A percentile compares a stretch with the other conserved stretches of the same genome.
phyloP scores from a whole-genome alignment of 2,329 filamentous ascomycete genomes.

The Cercospora sp. region DNA sequence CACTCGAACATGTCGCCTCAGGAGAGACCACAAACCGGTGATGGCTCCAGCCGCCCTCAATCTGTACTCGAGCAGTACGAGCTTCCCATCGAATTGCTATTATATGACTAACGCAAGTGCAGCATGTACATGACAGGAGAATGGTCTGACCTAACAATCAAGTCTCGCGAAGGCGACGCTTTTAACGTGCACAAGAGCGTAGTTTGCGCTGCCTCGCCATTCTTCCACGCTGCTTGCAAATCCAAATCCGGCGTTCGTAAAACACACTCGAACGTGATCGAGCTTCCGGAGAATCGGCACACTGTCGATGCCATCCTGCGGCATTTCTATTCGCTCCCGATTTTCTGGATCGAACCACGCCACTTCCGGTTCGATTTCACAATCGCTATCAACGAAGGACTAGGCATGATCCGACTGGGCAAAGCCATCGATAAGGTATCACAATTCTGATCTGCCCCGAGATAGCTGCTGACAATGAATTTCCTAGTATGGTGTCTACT shows the following conservation, averaged over 20 bases:
- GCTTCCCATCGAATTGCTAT: neutral
- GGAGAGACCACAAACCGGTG: too few species aligned
- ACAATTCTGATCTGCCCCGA: neutral
- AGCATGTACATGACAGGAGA: neutral
- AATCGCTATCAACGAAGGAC: neutral
- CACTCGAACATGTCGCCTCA: too few species aligned
- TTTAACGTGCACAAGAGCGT: constrained; percentile 5
- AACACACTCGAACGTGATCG: neutral
- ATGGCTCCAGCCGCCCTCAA: neutral
- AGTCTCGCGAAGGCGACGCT: neutral
- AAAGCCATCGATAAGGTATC: neutral
- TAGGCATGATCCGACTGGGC: neutral
- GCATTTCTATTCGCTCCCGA: neutral
- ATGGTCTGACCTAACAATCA: neutral
- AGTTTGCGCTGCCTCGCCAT: neutral
- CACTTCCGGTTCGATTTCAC: too few species aligned
- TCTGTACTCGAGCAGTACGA: neutral
- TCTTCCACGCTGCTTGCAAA: neutral
- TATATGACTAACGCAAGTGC: neutral
- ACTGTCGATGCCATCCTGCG: neutral
- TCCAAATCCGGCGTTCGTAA: neutral
- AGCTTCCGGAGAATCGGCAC: neutral
- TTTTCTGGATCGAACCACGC: too few species aligned
- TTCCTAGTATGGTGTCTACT: too few species aligned
- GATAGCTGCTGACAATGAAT: neutral